A percentile compares a stretch with the other conserved stretches of the same genome.
Conservation (phyloP, 179 eudicot species). For the Camellia oleifera region DNA sequence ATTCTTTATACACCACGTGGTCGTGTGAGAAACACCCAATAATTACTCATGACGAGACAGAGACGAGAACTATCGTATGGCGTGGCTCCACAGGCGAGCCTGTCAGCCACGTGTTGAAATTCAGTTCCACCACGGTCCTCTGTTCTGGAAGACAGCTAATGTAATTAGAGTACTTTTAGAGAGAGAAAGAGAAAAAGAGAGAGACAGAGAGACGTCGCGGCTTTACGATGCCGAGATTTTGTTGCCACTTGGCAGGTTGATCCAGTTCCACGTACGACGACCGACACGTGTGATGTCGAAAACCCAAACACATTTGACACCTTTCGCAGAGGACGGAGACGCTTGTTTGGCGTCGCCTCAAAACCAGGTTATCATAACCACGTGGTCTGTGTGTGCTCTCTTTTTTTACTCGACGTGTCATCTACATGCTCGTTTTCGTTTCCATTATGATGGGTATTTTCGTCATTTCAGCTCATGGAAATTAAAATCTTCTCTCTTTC, state of each 20-base stretch:
- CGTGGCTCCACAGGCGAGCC: conserved; percentile 2
- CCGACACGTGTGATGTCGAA: conserved; percentile 10
- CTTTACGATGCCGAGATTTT: conserved; percentile 14
- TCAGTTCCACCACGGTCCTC: not conserved
- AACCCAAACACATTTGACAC: conserved; percentile 12
- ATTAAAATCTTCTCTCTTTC: conserved; percentile 4
- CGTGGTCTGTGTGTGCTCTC: conserved; percentile 20
- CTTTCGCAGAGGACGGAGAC: conserved; percentile 1
- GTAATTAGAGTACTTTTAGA: not conserved
- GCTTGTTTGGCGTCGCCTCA: conserved; percentile 10
- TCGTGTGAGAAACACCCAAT: too few relatives aligned
- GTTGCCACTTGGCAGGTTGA: conserved; percentile 13
- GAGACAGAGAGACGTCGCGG: conserved; percentile 9
- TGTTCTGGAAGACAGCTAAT: conserved; percentile 16
- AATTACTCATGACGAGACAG: not conserved
- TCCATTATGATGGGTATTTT: conserved; percentile 3
- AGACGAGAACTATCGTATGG: not conserved
- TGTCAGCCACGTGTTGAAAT: conserved; percentile 17
- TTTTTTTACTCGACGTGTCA: conserved; percentile 35
- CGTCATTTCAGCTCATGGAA: conserved; percentile 17
- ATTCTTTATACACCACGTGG: too few relatives aligned
- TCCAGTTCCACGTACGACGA: not conserved
- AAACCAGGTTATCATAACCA: conserved; percentile 22
- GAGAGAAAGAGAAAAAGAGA: not conserved
- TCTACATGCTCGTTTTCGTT: not conserved